Evolutionary conservation across 106 monocot species (phyloP).

Genomic region (Dendrobium nobile): DNA sequence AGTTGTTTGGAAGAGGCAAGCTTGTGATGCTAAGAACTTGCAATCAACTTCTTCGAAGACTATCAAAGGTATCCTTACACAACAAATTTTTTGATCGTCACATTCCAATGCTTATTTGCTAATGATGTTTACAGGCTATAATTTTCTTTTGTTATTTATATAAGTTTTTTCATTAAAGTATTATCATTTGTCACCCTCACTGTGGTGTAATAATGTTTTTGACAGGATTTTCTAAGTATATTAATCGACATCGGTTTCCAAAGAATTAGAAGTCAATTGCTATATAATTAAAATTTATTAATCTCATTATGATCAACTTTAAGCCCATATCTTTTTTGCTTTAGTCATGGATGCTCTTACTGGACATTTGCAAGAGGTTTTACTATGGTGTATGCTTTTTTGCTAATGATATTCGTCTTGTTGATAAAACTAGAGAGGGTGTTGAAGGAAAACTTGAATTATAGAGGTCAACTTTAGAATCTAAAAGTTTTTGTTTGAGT

Average conservation of each 20-base stretch:
- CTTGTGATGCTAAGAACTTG: constrained; percentile 99
- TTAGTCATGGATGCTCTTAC: too few species aligned
- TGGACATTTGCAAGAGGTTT: too few species aligned
- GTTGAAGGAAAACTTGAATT: too few species aligned
- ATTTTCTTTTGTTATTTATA: neutral
- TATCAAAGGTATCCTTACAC: constrained; percentile 68
- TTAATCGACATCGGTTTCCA: neutral
- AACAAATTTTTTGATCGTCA: neutral
- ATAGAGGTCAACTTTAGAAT: too few species aligned
- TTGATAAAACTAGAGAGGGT: too few species aligned
- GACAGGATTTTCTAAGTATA: neutral
- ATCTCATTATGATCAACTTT: neutral
- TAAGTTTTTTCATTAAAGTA: neutral
- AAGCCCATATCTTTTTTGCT: too few species aligned
- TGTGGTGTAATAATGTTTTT: neutral
- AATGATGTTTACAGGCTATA: neutral
- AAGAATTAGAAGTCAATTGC: neutral
- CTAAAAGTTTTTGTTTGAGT: too few species aligned
- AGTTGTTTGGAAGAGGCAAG: constrained; percentile 96
- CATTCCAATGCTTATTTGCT: neutral
- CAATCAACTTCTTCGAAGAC: constrained; percentile 95
- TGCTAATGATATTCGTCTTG: too few species aligned
- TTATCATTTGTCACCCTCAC: neutral
- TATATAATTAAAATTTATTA: neutral
- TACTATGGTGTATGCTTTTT: too few species aligned